phyloP scores from a whole-genome alignment of 192 early-diverging fungal genomes.

The Phlyctochytrium planicorne region DNA sequence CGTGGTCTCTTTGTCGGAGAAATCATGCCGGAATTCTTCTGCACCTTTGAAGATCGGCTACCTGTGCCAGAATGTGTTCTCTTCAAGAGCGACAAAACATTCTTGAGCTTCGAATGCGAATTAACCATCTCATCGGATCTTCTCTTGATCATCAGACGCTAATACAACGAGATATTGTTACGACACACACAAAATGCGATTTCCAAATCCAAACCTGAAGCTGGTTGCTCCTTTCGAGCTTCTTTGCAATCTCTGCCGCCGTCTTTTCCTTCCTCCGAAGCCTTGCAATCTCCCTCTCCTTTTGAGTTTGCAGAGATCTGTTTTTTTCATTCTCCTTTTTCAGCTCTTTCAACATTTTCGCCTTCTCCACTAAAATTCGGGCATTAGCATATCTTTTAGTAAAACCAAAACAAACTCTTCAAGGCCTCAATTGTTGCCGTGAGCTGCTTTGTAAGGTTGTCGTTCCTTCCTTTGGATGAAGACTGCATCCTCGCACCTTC shows the following conservation, averaged over 20 bases:
- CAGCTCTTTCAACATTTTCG: slow-evolving; percentile 72
- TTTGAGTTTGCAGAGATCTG: slow-evolving; percentile 57
- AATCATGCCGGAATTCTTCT: background rate
- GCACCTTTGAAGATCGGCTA: background rate
- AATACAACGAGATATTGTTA: slow-evolving; percentile 20
- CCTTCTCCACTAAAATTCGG: slow-evolving; percentile 59
- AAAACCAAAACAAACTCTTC: slow-evolving; percentile 41
- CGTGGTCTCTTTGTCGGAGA: slow-evolving; percentile 4
- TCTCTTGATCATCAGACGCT: slow-evolving; percentile 58
- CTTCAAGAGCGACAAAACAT: slow-evolving; percentile 17
- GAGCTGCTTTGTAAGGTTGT: slow-evolving; percentile 60
- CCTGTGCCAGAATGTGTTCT: slow-evolving; percentile 12
- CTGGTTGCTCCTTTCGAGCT: slow-evolving; percentile 40
- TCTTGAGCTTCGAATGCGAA: slow-evolving; percentile 34
- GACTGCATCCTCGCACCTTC: slow-evolving; percentile 34
- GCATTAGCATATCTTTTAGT: slow-evolving; percentile 8
- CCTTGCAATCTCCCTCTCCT: slow-evolving; percentile 52
- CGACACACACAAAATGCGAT: too few relatives aligned
- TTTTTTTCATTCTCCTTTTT: slow-evolving; percentile 63
- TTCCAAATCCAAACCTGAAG: slow-evolving; percentile 31
- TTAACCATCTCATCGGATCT: slow-evolving; percentile 50
- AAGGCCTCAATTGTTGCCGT: slow-evolving; percentile 67
- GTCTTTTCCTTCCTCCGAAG: slow-evolving; percentile 36
- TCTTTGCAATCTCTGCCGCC: slow-evolving; percentile 39
- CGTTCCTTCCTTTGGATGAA: slow-evolving; percentile 38